Evolutionary conservation across 768 basidiomycete species (phyloP).

Genomic region (Tulasnella sp.): DNA sequence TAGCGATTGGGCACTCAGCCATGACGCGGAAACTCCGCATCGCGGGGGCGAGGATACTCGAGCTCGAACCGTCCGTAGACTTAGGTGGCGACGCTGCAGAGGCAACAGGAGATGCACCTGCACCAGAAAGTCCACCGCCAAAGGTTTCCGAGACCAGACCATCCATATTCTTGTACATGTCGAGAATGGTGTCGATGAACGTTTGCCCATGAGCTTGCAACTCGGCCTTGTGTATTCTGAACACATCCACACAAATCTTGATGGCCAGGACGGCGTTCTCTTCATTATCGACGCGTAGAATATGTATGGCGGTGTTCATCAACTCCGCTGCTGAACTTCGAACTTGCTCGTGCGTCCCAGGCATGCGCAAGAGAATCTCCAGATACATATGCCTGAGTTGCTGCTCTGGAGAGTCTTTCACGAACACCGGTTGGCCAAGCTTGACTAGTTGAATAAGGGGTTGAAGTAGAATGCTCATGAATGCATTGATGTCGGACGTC

Average conservation of each 20-base stretch:
- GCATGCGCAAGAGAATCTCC: conserved; percentile 85
- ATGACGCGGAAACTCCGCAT: conserved; percentile 80
- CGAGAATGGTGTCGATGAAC: conserved; percentile 76
- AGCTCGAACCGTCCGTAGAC: conserved; percentile 1
- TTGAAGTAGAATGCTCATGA: conserved; percentile 68
- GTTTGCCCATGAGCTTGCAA: conserved; percentile 71
- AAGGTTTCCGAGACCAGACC: conserved; percentile 71
- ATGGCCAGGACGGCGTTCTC: conserved; percentile 88
- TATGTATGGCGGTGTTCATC: conserved; percentile 74
- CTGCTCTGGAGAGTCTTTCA: conserved; percentile 40
- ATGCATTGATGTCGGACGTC: conserved; percentile 67
- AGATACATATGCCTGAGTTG: conserved; percentile 82
- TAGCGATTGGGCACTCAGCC: conserved; percentile 87
- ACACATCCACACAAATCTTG: conserved; percentile 87
- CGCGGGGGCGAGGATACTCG: not conserved
- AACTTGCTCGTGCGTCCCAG: conserved; percentile 66
- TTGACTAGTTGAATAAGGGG: conserved; percentile 69
- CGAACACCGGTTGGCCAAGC: conserved; percentile 58
- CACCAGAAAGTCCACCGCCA: not conserved
- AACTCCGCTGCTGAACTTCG: conserved; percentile 63
- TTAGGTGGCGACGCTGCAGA: conserved; percentile 23
- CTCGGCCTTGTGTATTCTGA: conserved; percentile 68
- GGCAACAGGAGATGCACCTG: not conserved
- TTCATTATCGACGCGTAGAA: conserved; percentile 88
- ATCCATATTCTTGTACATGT: conserved; percentile 70